Base-by-base conservation (phyloP, 257 asterid species). In the Salvia miltiorrhiza region DNA sequence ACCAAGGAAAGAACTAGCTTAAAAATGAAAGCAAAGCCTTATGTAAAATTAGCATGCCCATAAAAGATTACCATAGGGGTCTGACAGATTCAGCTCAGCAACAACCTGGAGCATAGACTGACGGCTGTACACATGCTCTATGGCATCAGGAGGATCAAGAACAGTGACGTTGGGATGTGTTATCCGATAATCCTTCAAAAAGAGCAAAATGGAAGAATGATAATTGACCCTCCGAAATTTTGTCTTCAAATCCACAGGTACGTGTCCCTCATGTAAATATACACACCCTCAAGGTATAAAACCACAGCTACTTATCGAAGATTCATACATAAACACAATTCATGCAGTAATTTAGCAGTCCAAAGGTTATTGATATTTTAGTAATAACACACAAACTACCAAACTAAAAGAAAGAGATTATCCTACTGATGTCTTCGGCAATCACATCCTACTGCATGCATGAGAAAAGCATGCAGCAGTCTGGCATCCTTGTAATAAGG, bases 111-210 rank as follows among this genome's bases (percentile, higher is more conserved):
- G 97, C 99, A 93, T 93, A 77, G 89, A 93, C 32, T 90, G 96
- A 9, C 99, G 95, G 74, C 82, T 89, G 73, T 88, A 75, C 17
- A 93, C 89, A 33, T 90, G 91, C 55, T 88, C 87, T 72, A 93
- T 93, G 63, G 97, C 97, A 82, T 84, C 91, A 20, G 99, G 99
- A 75, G 99, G 99, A 78, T 93, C 99, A 68, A 93, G 99, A 68
- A 93, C 96, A 9, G 95, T 90, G 65, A 90, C 97, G 67, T 93
- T 92, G 6, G 99, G 99, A 83, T 90, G 97, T 9, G 88, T 75
- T 33, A 66, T 77, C 72, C 97, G 74, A 73, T 90, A 93, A 75
- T 93, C 97, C 98, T 93, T 20, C 77, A 83, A 64, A 60, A n/a
- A 20, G 63, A 69, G 26, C 4, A 14, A 43, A 66, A 12, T 21